Percentiles rank a stretch among this genome's conserved stretches.
phyloP scores from a whole-genome alignment of 495 filamentous ascomycete species.

The Aspergillus affinis region DNA sequence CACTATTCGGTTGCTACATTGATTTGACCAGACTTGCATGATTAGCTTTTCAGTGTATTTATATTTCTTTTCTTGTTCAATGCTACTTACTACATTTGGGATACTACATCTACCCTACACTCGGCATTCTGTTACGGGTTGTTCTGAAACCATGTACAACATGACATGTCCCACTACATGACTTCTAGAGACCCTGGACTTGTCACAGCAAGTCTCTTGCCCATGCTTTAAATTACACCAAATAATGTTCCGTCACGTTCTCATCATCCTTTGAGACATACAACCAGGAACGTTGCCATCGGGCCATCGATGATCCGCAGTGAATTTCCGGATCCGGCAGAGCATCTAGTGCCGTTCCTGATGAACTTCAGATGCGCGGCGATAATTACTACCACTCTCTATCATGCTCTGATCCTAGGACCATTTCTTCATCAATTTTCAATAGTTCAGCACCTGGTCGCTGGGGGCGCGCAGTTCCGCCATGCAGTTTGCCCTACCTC shows the following conservation, averaged over 20 bases:
- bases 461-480: slow-evolving; percentile 23
- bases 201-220: not conserved
- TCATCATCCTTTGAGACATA: not conserved
- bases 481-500: slow-evolving; percentile 93
- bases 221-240: not conserved
- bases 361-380: not conserved
- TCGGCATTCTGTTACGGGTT: not conserved
- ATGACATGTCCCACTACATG: not conserved
- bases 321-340: slow-evolving; percentile 24
- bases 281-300: slow-evolving; percentile 5
- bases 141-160: not conserved
- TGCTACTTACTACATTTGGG: slow-evolving; percentile 25
- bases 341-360: slow-evolving; percentile 3
- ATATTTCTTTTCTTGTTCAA: slow-evolving; percentile 30
- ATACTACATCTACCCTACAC: not conserved
- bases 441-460: slow-evolving; percentile 16
- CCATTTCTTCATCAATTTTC: not conserved
- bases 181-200: not conserved
- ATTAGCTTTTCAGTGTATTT: slow-evolving; percentile 39
- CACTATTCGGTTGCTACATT: not conserved
- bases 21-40: slow-evolving; percentile 16
- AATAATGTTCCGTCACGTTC: not conserved
- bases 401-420: slow-evolving; percentile 22
- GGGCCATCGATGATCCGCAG: slow-evolving; percentile 24
- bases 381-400: slow-evolving; percentile 4